Conservation (phyloP, 495 filamentous ascomycete species). For the Annulohypoxylon stygium region DNA sequence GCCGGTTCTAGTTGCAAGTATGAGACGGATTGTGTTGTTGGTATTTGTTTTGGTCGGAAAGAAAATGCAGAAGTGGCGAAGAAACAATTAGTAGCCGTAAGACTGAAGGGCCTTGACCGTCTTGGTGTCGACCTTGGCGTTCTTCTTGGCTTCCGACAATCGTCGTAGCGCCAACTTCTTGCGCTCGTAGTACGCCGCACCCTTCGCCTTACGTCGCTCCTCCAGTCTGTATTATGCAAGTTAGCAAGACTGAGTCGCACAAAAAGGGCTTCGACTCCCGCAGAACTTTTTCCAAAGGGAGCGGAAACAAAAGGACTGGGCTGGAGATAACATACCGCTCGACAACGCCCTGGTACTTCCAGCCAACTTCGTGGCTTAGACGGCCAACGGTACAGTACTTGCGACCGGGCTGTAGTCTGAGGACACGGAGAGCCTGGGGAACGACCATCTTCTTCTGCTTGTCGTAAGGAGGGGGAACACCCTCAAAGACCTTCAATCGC, state of each 20-base stretch:
- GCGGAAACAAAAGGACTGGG: neutral
- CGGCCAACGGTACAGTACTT: constrained; percentile 99
- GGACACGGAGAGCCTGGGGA: constrained; percentile 94
- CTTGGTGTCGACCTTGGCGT: constrained; percentile 83
- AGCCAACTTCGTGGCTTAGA: constrained; percentile 98
- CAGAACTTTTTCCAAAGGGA: neutral
- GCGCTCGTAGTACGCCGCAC: constrained; percentile 98
- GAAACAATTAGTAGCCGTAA: constrained; percentile 66
- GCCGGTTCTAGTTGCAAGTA: constrained; percentile 54
- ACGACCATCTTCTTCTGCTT: constrained; percentile 99
- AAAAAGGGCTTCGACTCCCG: neutral
- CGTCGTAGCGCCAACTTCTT: constrained; percentile 95
- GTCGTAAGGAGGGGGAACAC: constrained; percentile 98
- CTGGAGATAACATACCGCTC: constrained; percentile 75
- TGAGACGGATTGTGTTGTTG: constrained; percentile 43
- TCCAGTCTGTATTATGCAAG: constrained; percentile 77
- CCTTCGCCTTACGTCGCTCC: constrained; percentile 99
- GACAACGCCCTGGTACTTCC: constrained; percentile 99
- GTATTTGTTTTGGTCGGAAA: constrained; percentile 52
- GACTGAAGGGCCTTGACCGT: constrained; percentile 66
- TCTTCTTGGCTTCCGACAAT: constrained; percentile 91
- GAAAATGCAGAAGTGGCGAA: constrained; percentile 44
- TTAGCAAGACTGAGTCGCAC: constrained; percentile 52
- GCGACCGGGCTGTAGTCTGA: constrained; percentile 95
- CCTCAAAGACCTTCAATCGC: constrained; percentile 99